Conservation (phyloP, 176 grass and related monocot species). For the Triticum monococcum region DNA sequence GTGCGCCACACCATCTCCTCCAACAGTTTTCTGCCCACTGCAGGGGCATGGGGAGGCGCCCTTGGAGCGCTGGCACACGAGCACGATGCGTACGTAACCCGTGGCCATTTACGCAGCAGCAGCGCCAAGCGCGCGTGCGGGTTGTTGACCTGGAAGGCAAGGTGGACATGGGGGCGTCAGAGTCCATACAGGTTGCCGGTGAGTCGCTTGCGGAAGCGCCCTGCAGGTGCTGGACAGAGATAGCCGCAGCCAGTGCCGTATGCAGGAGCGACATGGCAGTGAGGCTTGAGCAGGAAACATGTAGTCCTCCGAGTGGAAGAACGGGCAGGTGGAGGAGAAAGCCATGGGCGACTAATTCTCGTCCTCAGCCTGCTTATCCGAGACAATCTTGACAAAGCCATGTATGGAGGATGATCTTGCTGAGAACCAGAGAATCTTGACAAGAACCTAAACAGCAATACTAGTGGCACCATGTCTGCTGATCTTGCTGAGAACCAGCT, state of each 20-base stretch:
- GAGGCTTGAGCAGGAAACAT: constrained; percentile 32
- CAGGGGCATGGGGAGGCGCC: background rate
- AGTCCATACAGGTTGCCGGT: constrained; percentile 81
- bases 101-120: constrained; percentile 78
- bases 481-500: constrained; percentile 65
- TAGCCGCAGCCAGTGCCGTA: constrained; percentile 37
- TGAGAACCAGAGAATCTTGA: background rate
- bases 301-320: constrained; percentile 55
- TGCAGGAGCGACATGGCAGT: constrained; percentile 47
- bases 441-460: constrained; percentile 13
- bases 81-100: constrained; percentile 74
- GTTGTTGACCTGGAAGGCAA: constrained; percentile 80
- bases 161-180: constrained; percentile 65
- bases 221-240: constrained; percentile 47
- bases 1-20: constrained; percentile 84
- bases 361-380: constrained; percentile 34
- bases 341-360: constrained; percentile 51
- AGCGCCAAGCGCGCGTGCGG: constrained; percentile 27
- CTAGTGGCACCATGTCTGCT: constrained; percentile 27
- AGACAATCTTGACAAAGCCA: constrained; percentile 15
- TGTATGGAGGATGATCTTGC: background rate
- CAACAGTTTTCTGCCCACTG: constrained; percentile 45
- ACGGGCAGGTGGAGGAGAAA: constrained; percentile 50
- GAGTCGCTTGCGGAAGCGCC: constrained; percentile 54
- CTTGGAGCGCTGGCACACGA: constrained; percentile 65